phyloP scores from a whole-genome alignment of 2,329 filamentous ascomycete species.

The Xylaria sp. region DNA sequence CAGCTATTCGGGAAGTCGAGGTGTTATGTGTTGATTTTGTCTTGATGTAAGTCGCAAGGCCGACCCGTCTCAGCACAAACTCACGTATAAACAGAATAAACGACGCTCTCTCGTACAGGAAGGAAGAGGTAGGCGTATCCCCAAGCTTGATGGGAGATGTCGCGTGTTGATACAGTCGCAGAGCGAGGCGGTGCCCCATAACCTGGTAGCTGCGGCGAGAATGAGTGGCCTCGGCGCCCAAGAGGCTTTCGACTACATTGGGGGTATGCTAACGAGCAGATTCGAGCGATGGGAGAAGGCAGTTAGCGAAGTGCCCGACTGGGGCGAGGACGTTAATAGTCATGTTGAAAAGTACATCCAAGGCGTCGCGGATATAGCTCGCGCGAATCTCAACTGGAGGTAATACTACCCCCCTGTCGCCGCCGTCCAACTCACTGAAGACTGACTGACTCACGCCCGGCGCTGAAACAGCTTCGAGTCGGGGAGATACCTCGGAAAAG shows the following conservation, averaged over 20 bases:
- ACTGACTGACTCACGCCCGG: too few relatives aligned
- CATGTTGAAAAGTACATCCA: constrained; percentile 12
- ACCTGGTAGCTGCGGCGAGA: constrained; percentile 24
- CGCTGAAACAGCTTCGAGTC: constrained; percentile 20
- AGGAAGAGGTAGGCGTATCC: constrained; percentile 20
- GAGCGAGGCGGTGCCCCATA: constrained; percentile 25
- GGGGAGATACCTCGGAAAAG: constrained; percentile 16
- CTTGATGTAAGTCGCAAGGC: constrained; percentile 3
- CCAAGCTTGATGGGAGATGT: neutral
- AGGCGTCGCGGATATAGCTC: constrained; percentile 15
- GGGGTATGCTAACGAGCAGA: constrained; percentile 21
- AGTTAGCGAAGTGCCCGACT: constrained; percentile 3
- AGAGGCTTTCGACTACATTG: constrained; percentile 24
- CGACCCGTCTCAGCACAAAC: neutral
- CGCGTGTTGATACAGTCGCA: neutral
- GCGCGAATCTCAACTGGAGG: constrained; percentile 28
- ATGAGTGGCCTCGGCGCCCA: constrained; percentile 19
- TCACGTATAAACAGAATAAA: constrained; percentile 16
- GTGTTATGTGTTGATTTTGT: constrained; percentile 14
- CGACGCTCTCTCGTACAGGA: constrained; percentile 26
- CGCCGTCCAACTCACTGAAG: too few relatives aligned
- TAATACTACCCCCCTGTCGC: neutral
- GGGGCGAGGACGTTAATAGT: constrained; percentile 12
- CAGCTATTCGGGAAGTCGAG: constrained; percentile 16
- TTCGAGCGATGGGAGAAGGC: constrained; percentile 21